Percentiles rank a stretch among this genome's conserved stretches.
Conservation (phyloP, 108 stramenopile genomes). For the Cyclotella choctawhatcheeana region DNA sequence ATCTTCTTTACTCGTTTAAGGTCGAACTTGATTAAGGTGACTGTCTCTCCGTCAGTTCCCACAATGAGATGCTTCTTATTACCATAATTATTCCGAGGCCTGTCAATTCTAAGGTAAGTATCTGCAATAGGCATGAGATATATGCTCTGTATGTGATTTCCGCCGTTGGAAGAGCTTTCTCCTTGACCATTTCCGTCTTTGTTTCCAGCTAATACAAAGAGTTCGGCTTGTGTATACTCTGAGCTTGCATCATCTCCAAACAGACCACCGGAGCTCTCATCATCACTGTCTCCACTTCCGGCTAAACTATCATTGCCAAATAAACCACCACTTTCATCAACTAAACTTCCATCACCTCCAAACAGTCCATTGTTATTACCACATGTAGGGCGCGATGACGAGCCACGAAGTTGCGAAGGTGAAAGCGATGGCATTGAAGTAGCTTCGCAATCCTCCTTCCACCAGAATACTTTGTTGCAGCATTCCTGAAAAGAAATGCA, state of each 20-base stretch:
- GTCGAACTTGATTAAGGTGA: constrained; percentile 13
- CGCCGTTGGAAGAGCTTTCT: neutral
- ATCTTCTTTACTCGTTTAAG: constrained; percentile 2
- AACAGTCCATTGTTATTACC: neutral
- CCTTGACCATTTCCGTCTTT: neutral
- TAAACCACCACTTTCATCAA: too few species aligned
- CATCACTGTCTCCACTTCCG: too few species aligned
- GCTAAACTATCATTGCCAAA: too few species aligned
- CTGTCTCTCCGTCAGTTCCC: constrained; percentile 7
- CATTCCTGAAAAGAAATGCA: neutral
- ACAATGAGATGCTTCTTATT: neutral
- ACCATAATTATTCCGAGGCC: constrained; percentile 1
- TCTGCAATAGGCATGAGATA: neutral
- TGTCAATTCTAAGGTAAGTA: constrained; percentile 5
- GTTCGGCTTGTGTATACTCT: too few species aligned
- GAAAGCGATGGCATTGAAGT: neutral
- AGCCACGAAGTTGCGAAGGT: constrained; percentile 3
- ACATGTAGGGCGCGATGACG: neutral
- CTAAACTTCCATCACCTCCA: too few species aligned
- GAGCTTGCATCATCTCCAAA: too few species aligned
- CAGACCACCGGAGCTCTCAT: too few species aligned
- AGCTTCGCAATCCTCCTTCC: constrained; percentile 7
- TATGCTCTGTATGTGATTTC: neutral
- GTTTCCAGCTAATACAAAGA: too few species aligned
- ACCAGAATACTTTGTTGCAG: constrained; percentile 13